Conservation (phyloP, 2,329 filamentous ascomycete genomes). For the Aspergillus amoenus region DNA sequence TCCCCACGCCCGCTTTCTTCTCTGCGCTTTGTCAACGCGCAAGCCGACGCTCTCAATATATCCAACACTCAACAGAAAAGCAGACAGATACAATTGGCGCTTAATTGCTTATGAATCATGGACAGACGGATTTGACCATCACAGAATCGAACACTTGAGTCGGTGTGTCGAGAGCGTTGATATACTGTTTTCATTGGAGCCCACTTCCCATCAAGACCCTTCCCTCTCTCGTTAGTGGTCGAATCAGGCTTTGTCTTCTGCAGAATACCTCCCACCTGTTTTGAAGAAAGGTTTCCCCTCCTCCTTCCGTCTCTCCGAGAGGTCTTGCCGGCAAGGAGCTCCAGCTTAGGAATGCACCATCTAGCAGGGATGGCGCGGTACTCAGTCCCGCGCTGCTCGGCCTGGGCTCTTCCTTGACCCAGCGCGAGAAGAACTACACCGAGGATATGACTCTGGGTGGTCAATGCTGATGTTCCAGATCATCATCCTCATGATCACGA, state of each 20-base stretch:
- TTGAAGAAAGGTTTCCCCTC: not conserved
- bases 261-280: not conserved
- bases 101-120: conserved; percentile 5
- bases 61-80: not conserved
- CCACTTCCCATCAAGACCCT: conserved; percentile 10
- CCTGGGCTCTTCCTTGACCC: not conserved
- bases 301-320: conserved; percentile 3
- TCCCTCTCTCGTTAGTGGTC: conserved; percentile 7
- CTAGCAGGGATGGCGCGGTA: not conserved
- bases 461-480: not conserved
- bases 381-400: not conserved
- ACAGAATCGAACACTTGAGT: conserved; percentile 1
- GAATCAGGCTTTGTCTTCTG: conserved; percentile 10
- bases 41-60: not conserved
- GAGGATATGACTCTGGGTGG: not conserved
- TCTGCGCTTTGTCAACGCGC: not conserved
- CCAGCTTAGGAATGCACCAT: not conserved
- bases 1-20: not conserved
- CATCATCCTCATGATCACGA: not conserved
- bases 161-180: conserved; percentile 5
- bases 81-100: not conserved
- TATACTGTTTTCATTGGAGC: conserved; percentile 11
- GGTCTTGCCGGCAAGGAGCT: not conserved
- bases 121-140: not conserved
- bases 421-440: not conserved